Conservation (phyloP, 805 yeast genomes). For the Suhomyces tanzawaensis region DNA sequence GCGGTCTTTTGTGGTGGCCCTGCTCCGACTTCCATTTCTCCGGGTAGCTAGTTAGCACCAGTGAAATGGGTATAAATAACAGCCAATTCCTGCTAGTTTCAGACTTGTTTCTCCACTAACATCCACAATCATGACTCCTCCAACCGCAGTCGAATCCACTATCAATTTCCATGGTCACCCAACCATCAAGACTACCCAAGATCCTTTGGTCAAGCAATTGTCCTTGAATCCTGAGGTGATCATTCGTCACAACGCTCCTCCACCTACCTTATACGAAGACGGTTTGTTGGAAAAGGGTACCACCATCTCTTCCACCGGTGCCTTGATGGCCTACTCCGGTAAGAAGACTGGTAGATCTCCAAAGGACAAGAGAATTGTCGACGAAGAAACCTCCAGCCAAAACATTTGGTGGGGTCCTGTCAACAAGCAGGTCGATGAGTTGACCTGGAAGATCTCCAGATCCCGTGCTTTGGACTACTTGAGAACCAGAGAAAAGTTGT, state of each 20-base stretch:
- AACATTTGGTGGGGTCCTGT: slow-evolving; percentile 99
- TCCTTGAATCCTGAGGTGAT: slow-evolving; percentile 57
- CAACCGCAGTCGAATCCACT: slow-evolving; percentile 45
- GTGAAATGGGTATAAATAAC: slow-evolving; percentile 7
- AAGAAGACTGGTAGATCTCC: slow-evolving; percentile 97
- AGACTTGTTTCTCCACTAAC: background rate
- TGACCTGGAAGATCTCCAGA: slow-evolving; percentile 92
- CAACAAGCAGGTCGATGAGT: slow-evolving; percentile 88
- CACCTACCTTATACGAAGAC: slow-evolving; percentile 91
- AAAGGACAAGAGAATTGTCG: slow-evolving; percentile 96
- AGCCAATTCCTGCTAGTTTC: slow-evolving; percentile 2
- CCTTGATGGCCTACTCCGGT: slow-evolving; percentile 94
- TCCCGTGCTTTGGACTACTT: slow-evolving; percentile 96
- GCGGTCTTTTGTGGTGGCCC: slow-evolving; percentile 1
- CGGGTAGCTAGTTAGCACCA: slow-evolving; percentile 3
- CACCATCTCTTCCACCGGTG: slow-evolving; percentile 89
- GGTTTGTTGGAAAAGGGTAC: slow-evolving; percentile 88
- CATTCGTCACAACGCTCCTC: slow-evolving; percentile 88
- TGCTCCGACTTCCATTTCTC: slow-evolving; percentile 5
- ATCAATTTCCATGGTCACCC: slow-evolving; percentile 42
- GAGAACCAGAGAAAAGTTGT: slow-evolving; percentile 91
- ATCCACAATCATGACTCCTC: slow-evolving; percentile 38
- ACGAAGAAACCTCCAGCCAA: slow-evolving; percentile 79
- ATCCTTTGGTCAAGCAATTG: slow-evolving; percentile 42
- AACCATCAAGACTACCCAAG: slow-evolving; percentile 37